Percentiles rank a stretch among this genome's conserved stretches.
Evolutionary conservation across 805 yeast genomes (phyloP).

Genomic region (Jamesozyma gamospora): DNA sequence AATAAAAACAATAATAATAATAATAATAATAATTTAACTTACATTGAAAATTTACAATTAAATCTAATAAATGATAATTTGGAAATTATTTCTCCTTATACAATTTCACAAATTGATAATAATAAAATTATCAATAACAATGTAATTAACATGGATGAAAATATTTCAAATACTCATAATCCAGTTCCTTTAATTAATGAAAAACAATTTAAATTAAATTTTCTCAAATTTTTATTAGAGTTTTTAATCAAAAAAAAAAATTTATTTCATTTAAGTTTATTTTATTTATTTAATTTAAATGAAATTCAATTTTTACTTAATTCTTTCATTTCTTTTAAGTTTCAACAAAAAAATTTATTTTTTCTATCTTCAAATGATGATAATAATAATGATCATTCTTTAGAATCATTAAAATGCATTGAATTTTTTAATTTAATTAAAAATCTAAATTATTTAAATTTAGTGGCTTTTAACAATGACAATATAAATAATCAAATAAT

Average conservation of each 20-base stretch:
- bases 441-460: neutral
- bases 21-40: neutral
- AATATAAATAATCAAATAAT: neutral
- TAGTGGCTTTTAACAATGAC: neutral
- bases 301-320: neutral
- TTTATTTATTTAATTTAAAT: constrained; percentile 1
- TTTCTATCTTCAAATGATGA: neutral
- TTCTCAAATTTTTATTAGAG: neutral
- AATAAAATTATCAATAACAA: neutral
- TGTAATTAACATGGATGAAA: too few species aligned
- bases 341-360: neutral
- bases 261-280: constrained; percentile 1
- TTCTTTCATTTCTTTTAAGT: neutral
- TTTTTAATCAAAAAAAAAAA: neutral
- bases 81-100: constrained; percentile 15
- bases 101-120: neutral
- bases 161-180: too few species aligned
- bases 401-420: neutral
- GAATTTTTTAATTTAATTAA: neutral
- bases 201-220: neutral
- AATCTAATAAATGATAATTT: constrained; percentile 11
- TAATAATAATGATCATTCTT: neutral
- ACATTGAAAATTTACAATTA: constrained; percentile 16
- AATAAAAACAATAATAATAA: neutral
- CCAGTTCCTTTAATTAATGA: neutral